A percentile compares a stretch with the other conserved stretches of the same genome.
Evolutionary conservation across 2,329 filamentous ascomycete species (phyloP).

Genomic region (Madurella fahalii): DNA sequence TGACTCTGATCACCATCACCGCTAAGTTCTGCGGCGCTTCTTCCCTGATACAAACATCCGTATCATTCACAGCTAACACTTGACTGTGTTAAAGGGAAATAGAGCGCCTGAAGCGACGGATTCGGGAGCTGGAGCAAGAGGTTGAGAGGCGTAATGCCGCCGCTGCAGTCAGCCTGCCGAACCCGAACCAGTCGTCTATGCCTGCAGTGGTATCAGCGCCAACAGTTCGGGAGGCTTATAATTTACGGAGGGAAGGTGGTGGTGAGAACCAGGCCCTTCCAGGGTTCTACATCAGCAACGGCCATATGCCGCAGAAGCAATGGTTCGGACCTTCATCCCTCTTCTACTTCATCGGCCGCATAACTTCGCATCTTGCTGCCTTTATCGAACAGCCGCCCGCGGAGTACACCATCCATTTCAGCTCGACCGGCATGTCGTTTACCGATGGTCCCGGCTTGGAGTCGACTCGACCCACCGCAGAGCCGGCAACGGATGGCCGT

Average conservation of each 20-base stretch:
- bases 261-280: not conserved
- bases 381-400: slow-evolving; percentile 20
- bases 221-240: not conserved
- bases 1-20: slow-evolving; percentile 31
- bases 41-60: no score
- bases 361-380: slow-evolving; percentile 35
- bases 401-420: slow-evolving; percentile 5
- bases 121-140: slow-evolving; percentile 21
- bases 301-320: slow-evolving; percentile 34
- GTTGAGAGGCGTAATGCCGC: slow-evolving; percentile 3
- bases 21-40: slow-evolving; percentile 16
- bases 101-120: not conserved
- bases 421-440: slow-evolving; percentile 4
- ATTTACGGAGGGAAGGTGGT: not conserved
- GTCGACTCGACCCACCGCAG: not conserved
- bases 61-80: not conserved
- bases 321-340: slow-evolving; percentile 44
- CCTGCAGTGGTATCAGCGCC: not conserved
- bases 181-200: no score
- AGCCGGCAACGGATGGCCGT: no score
- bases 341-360: slow-evolving; percentile 42
- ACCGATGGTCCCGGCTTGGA: slow-evolving; percentile 10
- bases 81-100: not conserved
- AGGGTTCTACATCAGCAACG: slow-evolving; percentile 35
- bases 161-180: no score